These are phyloP conservation scores for Alternaria atra DNA, from an alignment of 2,329 filamentous ascomycete genomes.

Conservation along the genomic window DNA sequence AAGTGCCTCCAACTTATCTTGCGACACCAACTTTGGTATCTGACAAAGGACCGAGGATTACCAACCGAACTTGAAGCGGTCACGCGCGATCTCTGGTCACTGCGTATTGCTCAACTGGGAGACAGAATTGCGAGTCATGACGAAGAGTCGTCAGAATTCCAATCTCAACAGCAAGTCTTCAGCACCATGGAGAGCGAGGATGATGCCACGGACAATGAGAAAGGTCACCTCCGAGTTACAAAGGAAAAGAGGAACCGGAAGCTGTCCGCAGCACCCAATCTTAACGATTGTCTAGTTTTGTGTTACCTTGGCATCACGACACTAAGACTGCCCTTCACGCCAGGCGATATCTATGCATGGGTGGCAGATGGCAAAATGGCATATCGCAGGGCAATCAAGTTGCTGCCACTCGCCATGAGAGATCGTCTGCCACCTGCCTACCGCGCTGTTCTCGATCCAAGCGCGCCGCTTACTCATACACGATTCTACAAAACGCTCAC, in stretches of 20 bases:
- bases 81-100: conserved; percentile 84
- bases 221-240: conserved; percentile 38
- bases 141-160: conserved; percentile 44
- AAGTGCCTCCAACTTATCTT: conserved; percentile 86
- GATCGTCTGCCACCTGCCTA: conserved; percentile 70
- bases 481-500: conserved; percentile 72
- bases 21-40: conserved; percentile 79
- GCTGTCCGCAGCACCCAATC: conserved; percentile 66
- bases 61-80: conserved; percentile 79
- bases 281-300: conserved; percentile 78
- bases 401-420: conserved; percentile 70
- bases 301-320: conserved; percentile 83
- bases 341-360: conserved; percentile 77
- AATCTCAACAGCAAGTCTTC: conserved; percentile 63
- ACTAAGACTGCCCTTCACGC: conserved; percentile 76
- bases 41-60: conserved; percentile 72
- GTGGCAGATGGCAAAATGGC: conserved; percentile 72
- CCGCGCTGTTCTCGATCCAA: conserved; percentile 66
- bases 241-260: conserved; percentile 49
- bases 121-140: conserved; percentile 51
- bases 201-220: conserved; percentile 49
- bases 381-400: conserved; percentile 70
- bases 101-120: conserved; percentile 71
- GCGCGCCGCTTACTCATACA: conserved; percentile 58
- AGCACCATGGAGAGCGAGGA: conserved; percentile 63